Evolutionary conservation across 2,329 filamentous ascomycete genomes (phyloP), one percentile per base, ranked within the genome.

Genomic region (Ceratocystis colombiana): DNA sequence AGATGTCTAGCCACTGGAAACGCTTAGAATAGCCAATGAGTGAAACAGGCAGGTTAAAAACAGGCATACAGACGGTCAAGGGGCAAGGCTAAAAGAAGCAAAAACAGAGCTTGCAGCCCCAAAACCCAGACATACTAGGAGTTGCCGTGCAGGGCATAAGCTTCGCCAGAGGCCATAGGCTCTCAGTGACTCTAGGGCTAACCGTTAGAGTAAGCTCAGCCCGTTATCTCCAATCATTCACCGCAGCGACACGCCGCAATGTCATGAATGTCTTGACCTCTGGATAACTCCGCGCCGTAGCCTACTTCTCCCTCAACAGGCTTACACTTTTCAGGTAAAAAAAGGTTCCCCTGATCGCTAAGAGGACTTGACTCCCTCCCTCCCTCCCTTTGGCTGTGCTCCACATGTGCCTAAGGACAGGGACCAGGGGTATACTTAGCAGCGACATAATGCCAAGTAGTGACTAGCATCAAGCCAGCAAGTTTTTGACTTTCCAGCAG

Each of bases 101-200:
- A 59, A 59, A 59, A 20, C 28, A 17, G 55, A 37, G 15, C 55
- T 30, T n/a, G n/a, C 55, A 20, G 53, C 55, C 55, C 55, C 55
- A 30, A 37, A 33, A 37, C 28, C 20, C 25, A 59, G 25, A 17
- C 28, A 25, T 59, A 17, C 55, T 20, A 25, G 55, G 55, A n/a
- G 37, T 20, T 59, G 12, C 53, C 22, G 28, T 8, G n/a, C 55
- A n/a, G 28, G 12, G 28, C 55, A 5, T 5, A n/a, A 37, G 53
- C 53, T 59, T 17, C 3, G 6, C 25, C 6, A 37, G 12, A 12
- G 12, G 30, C 15, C 12, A 33, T 30, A 59, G 55, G 25, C 6
- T 33, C 15, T 10, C 37, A 37, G 28, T n/a, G 15, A 2, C 28
- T 33, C 28, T 59, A n/a, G 33, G 17, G 8, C 28, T 20, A 59